A percentile compares a stretch with the other conserved stretches of the same genome.
Conservation (phyloP, 2,329 filamentous ascomycete species). For the Eutypella sp. region DNA sequence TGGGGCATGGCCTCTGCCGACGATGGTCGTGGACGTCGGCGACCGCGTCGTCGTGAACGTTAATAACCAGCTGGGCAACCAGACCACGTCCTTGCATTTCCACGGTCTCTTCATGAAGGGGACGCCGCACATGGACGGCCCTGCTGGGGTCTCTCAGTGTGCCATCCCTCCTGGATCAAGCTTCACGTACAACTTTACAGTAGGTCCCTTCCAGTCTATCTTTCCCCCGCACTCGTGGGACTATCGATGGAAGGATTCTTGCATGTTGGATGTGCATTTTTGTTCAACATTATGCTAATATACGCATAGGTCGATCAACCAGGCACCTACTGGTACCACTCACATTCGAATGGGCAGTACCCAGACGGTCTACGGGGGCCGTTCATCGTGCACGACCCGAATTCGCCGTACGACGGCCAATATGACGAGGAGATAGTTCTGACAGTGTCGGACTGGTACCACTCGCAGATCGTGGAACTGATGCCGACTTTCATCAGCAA, state of each 20-base stretch:
- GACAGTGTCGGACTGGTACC: conserved; percentile 68
- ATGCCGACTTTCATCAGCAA: conserved; percentile 47
- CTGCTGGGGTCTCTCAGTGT: conserved; percentile 62
- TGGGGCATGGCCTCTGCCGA: conserved; percentile 67
- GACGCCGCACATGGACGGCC: conserved; percentile 67
- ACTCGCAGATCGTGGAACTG: conserved; percentile 48
- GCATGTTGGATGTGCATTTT: not conserved
- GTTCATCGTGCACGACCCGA: conserved; percentile 59
- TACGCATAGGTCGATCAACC: conserved; percentile 50
- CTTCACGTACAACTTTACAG: conserved; percentile 67
- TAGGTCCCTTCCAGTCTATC: no score
- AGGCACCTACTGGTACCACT: conserved; percentile 78
- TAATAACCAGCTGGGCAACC: conserved; percentile 56
- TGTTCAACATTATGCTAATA: conserved; percentile 5
- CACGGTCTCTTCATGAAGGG: conserved; percentile 68
- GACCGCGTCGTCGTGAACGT: conserved; percentile 57
- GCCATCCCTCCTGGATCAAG: conserved; percentile 57
- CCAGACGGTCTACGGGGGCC: conserved; percentile 64
- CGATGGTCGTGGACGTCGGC: conserved; percentile 57
- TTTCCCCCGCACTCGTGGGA: no score
- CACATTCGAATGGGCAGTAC: conserved; percentile 62
- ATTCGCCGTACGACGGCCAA: conserved; percentile 50
- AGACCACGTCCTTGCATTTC: conserved; percentile 61
- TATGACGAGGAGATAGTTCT: conserved; percentile 61
- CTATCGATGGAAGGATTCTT: no score